phyloP scores from a whole-genome alignment of 768 basidiomycete genomes.

The Russula lepida region DNA sequence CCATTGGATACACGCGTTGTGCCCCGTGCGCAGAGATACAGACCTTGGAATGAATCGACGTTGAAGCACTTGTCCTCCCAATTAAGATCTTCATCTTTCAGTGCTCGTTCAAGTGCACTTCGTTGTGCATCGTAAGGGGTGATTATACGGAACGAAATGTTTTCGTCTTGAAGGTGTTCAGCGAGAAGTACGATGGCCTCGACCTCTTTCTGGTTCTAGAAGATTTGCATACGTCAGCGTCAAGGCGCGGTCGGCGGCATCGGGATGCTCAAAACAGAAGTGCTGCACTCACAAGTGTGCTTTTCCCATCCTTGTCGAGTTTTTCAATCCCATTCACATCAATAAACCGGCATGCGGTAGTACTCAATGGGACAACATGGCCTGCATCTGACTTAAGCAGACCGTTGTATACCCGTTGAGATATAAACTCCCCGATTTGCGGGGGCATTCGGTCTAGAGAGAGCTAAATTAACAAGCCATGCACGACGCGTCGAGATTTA shows the following conservation, averaged over 20 bases:
- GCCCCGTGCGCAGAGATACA: neutral
- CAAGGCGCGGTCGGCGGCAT: neutral
- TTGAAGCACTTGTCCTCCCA: constrained; percentile 71
- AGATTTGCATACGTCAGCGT: neutral
- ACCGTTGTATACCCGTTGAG: constrained; percentile 52
- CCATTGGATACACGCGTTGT: neutral
- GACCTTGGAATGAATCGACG: constrained; percentile 77
- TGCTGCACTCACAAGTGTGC: neutral
- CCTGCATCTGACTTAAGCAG: constrained; percentile 45
- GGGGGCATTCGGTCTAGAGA: constrained; percentile 76
- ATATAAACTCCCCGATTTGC: constrained; percentile 68
- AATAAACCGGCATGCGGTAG: constrained; percentile 56
- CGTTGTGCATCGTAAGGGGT: constrained; percentile 79
- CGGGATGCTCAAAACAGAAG: neutral
- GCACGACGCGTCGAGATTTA: constrained; percentile 4
- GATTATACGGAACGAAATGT: constrained; percentile 53
- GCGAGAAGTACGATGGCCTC: constrained; percentile 51
- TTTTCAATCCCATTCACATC: constrained; percentile 41
- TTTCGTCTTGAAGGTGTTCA: constrained; percentile 41
- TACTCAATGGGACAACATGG: constrained; percentile 41
- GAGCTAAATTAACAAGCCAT: constrained; percentile 9
- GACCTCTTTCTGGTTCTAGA: constrained; percentile 55
- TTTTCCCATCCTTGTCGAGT: neutral
- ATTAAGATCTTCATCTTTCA: constrained; percentile 41
- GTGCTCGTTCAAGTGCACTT: constrained; percentile 43